These are phyloP conservation scores for Atkinsonella hypoxylon DNA, from an alignment of 2,329 filamentous ascomycete species.

Conservation along the genomic window DNA sequence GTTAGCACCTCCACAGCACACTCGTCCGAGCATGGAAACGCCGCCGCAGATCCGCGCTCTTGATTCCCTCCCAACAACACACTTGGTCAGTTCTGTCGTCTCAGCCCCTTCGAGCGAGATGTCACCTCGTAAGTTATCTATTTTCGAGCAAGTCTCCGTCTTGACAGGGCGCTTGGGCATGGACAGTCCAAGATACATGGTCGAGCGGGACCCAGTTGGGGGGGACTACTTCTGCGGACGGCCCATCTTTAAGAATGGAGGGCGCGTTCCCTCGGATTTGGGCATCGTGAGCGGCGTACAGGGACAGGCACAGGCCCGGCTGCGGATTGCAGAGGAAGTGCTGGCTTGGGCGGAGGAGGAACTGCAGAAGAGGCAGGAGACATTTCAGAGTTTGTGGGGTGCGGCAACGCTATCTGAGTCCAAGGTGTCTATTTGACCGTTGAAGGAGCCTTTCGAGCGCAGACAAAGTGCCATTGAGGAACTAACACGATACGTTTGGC, in stretches of 20 bases:
- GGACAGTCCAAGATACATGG: conserved; percentile 21
- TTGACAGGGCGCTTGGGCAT: conserved; percentile 24
- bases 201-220: conserved; percentile 12
- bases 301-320: conserved; percentile 23
- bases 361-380: conserved; percentile 6
- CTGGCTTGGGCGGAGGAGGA: conserved; percentile 23
- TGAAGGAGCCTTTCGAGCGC: too few species aligned
- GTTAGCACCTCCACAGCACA: not conserved
- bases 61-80: too few species aligned
- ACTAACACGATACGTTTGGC: too few species aligned
- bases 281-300: conserved; percentile 22
- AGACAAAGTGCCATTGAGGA: too few species aligned
- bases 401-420: not conserved
- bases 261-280: conserved; percentile 18
- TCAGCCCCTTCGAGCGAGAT: not conserved
- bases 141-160: conserved; percentile 17
- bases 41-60: not conserved
- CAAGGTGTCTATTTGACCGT: not conserved
- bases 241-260: conserved; percentile 21
- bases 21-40: not conserved
- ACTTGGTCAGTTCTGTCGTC: too few species aligned
- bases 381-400: conserved; percentile 4
- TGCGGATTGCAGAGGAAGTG: conserved; percentile 27
- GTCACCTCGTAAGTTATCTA: not conserved
- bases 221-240: conserved; percentile 24